Conservation (phyloP, 805 yeast species). For the Zygoascus flipseniorum region DNA sequence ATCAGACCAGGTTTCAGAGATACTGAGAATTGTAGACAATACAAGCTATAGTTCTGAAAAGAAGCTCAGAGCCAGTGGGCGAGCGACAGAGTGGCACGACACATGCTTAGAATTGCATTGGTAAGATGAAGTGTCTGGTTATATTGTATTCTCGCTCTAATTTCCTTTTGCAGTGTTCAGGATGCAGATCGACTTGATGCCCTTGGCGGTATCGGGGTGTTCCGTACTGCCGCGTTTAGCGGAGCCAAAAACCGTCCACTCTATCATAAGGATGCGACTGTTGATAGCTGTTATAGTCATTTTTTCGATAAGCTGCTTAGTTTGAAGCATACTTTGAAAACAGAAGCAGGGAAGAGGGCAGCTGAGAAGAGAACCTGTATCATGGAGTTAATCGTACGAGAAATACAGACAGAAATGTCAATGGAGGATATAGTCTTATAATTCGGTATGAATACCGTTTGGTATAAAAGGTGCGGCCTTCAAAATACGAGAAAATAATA, state of each 20-base stretch:
- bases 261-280: constrained; percentile 12
- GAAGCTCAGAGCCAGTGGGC: constrained; percentile 16
- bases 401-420: constrained; percentile 11
- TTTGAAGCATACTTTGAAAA: constrained; percentile 23
- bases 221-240: constrained; percentile 29
- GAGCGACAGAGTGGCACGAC: constrained; percentile 27
- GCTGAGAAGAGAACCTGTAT: constrained; percentile 20
- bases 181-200: constrained; percentile 37
- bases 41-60: constrained; percentile 23
- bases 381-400: constrained; percentile 17
- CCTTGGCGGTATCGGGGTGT: constrained; percentile 30
- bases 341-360: constrained; percentile 15
- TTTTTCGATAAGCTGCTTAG: constrained; percentile 27
- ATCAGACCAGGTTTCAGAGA: constrained; percentile 10
- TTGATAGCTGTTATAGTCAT: constrained; percentile 23
- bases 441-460: too few species aligned
- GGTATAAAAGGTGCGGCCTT: not conserved
- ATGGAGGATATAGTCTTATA: not conserved
- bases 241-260: constrained; percentile 23
- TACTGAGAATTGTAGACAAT: constrained; percentile 20
- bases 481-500: not conserved
- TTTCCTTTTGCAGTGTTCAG: constrained; percentile 18
- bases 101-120: constrained; percentile 26
- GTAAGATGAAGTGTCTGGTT: constrained; percentile 5
- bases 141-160: not conserved